Percentiles rank a stretch among this genome's conserved stretches.
phyloP scores from a whole-genome alignment of 495 filamentous ascomycete species.

The Hypoxylon fragiforme region DNA sequence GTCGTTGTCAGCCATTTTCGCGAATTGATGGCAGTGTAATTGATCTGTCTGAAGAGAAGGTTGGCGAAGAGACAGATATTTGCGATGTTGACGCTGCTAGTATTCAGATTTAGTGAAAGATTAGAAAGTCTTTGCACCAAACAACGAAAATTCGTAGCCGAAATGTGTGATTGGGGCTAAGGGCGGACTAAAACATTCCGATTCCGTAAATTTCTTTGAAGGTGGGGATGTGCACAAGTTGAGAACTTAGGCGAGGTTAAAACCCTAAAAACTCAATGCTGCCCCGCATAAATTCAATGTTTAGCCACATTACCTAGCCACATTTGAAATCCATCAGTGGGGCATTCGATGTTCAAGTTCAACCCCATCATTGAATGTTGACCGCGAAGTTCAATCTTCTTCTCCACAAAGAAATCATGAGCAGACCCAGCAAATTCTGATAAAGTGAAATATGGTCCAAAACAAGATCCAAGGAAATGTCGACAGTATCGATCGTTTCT shows the following conservation, averaged over 20 bases:
- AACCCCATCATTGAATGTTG: too few species aligned
- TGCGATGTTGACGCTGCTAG: not conserved
- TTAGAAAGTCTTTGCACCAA: constrained; percentile 3
- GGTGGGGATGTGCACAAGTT: not conserved
- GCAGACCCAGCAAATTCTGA: too few species aligned
- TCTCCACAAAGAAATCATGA: too few species aligned
- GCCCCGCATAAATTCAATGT: too few species aligned
- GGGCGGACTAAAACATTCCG: not conserved
- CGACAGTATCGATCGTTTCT: constrained; percentile 38
- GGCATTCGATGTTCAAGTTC: too few species aligned
- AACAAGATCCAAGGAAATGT: too few species aligned
- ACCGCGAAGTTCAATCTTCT: too few species aligned
- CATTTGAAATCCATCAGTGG: too few species aligned
- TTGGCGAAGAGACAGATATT: constrained; percentile 12
- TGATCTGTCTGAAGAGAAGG: constrained; percentile 9
- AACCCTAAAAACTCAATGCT: constrained; percentile 29
- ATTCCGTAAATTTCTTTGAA: too few species aligned
- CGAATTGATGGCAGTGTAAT: constrained; percentile 29
- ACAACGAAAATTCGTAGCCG: constrained; percentile 14
- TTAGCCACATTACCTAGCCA: too few species aligned
- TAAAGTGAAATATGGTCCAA: too few species aligned
- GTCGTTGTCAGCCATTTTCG: constrained; percentile 86
- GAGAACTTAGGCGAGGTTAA: constrained; percentile 27
- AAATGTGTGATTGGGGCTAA: constrained; percentile 30
- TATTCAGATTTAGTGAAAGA: not conserved